Evolutionary conservation across 257 asterid genomes (phyloP), one percentile per base, ranked within the genome.

Genomic region (Nicotiana undulata): DNA sequence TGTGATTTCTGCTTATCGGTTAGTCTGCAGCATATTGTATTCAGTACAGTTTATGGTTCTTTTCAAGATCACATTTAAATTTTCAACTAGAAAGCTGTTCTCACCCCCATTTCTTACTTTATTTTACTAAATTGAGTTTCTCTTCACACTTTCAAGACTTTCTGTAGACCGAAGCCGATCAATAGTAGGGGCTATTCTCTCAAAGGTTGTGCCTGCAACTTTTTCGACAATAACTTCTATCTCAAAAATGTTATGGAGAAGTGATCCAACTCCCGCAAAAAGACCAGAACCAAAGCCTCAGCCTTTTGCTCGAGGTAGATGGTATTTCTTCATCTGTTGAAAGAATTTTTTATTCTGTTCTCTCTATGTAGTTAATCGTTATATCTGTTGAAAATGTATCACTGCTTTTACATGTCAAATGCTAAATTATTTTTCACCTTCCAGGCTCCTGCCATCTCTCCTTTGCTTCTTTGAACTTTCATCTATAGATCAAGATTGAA

Each of bases 141-240:
- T 77, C 83, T 75, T 84, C 77, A 58, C 53, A 56, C 81, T 83
- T 65, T 84, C 85, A 72, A 96, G 99, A 86, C 99, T 94, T 86
- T 91, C 98, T 13, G 97, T 84, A 90, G 92, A 94, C 89, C 94
- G 84, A 86, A 91, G 72, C 89, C 89, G 98, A 86, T 96, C 99
- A 74, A 83, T 95, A 56, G 97, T 94, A 80, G 99, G 98, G 80
- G 98, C 98, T 70, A 92, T 94, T 85, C 90, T 96, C 85, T 94
- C 99, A 44, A 92, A 91, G 91, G 98, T 94, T 86, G 98, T 96
- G 61, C 98, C 99, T 82, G 95, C 93, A 64, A 85, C 98, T 72
- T 92, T 94, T 89, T 96, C 98, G 59, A 94, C 99, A 2, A 92
- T 96, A 86, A 87, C 97, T 81, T 94, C 99, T 44, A 86, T 94